Evolutionary conservation across 2,329 filamentous ascomycete genomes (phyloP), one percentile per base, ranked within the genome.

Genomic region (Plenodomus lindquistii): DNA sequence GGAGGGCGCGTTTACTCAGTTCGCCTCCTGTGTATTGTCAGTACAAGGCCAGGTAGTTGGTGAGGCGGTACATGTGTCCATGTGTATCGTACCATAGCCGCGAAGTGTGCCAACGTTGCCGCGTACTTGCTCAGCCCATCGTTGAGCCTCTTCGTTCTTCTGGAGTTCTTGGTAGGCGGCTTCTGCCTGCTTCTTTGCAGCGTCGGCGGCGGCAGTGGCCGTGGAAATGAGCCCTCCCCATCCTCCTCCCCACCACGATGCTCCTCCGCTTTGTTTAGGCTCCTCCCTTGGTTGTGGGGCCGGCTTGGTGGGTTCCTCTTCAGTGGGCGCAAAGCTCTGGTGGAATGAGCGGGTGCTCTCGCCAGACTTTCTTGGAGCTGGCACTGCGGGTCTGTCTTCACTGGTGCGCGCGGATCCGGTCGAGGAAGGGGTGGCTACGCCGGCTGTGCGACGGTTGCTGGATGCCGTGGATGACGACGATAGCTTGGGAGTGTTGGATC

Each of bases 131-230:
- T 96, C 89, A 1, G 92, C 90, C 91, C 93, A 99, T 71, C 90
- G 89, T 77, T 93, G 92, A 42, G 93, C 94, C 72, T 99, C 94
- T 69, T 97, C 91, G 65, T 96, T 97, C 69, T 94, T 87, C 71
- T 96, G 90, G 40, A 99, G 92, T 73, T 97, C 91, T 71, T 93
- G 96, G 57, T 96, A 92, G 0, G 92, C 88, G 7, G 87, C 90
- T 74, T 97, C 92, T 39, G 94, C 93, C 72, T 93, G 90, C 78
- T 95, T 96, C 75, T 95, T 85, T 20, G 88, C 89, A n/a, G 88
- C 87, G 57, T 78, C 84, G 29, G 91, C 91, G 0, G 91, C 93
- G 19, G 88, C 87, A 48, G 78, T 85, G 35, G 91, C 91, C 0
- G 90, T 92, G 36, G 89, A 89, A 64, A 94, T 82, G 43, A 97